Conservation (phyloP, 2,329 filamentous ascomycete species). For the Cladophialophora psammophila region DNA sequence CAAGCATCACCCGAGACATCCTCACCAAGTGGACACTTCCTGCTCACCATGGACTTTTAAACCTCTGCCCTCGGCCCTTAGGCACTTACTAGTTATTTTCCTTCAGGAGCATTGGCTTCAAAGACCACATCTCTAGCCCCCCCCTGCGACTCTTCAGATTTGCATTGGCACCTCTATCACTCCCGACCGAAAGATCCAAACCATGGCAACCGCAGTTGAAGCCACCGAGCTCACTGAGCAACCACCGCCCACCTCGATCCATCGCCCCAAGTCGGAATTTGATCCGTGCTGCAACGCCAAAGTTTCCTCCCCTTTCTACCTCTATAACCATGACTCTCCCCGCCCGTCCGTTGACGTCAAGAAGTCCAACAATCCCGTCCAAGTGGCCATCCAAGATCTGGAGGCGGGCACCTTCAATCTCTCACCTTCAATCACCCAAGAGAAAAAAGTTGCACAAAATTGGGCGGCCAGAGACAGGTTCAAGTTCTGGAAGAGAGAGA, state of each 20-base stretch:
- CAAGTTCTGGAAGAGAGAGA: constrained; percentile 38
- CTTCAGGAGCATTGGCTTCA: constrained; percentile 18
- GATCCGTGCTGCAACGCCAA: constrained; percentile 51
- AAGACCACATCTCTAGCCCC: constrained; percentile 15
- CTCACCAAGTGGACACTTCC: constrained; percentile 17
- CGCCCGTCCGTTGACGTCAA: constrained; percentile 43
- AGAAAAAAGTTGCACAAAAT: constrained; percentile 37
- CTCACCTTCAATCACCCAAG: constrained; percentile 35
- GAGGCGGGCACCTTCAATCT: constrained; percentile 43
- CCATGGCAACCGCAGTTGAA: constrained; percentile 23
- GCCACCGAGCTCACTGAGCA: constrained; percentile 35
- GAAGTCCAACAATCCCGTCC: constrained; percentile 30
- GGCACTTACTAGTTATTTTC: constrained; percentile 22
- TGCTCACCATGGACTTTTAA: constrained; percentile 29
- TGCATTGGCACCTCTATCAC: constrained; percentile 12
- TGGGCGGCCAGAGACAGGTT: constrained; percentile 16
- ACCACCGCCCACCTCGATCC: constrained; percentile 15
- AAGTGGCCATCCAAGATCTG: constrained; percentile 43
- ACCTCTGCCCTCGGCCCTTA: constrained; percentile 18
- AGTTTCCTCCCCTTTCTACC: constrained; percentile 55
- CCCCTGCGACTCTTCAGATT: constrained; percentile 2
- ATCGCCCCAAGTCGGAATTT: constrained; percentile 43
- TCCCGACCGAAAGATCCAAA: constrained; percentile 11
- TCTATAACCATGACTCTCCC: constrained; percentile 49
- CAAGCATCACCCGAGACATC: constrained; percentile 9